These are phyloP conservation scores for Morella rubra DNA, from an alignment of 306 rosid genomes.

Conservation along the genomic window DNA sequence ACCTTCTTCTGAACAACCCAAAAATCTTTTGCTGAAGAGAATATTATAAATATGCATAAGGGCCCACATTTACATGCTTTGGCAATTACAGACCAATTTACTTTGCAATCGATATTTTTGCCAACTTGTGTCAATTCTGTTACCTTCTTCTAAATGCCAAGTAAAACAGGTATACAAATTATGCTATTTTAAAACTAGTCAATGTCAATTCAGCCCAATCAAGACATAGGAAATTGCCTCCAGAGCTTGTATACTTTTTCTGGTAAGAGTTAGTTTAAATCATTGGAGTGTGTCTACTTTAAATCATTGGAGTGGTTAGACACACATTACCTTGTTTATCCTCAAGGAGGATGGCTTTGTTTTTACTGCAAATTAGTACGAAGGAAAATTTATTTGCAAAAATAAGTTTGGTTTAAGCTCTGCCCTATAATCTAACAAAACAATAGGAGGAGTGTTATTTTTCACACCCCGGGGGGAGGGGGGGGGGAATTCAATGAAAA, in stretches of 20 bases:
- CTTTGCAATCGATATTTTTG: not conserved
- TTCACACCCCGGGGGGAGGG: too few relatives aligned
- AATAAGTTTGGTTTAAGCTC: not conserved
- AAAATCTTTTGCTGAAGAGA: conserved; percentile 71
- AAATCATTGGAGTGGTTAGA: not conserved
- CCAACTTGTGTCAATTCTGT: not conserved
- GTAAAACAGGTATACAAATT: conserved; percentile 2
- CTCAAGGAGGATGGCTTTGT: not conserved
- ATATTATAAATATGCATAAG: conserved; percentile 18
- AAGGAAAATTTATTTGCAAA: not conserved
- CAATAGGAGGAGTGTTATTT: too few relatives aligned
- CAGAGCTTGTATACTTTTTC: not conserved
- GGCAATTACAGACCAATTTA: conserved; percentile 17
- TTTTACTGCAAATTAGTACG: not conserved
- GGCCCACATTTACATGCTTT: conserved; percentile 1
- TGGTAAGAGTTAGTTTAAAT: not conserved
- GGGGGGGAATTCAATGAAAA: not conserved
- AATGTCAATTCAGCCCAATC: not conserved
- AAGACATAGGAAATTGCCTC: conserved; percentile 3
- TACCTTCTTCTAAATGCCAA: not conserved
- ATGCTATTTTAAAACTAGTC: not conserved
- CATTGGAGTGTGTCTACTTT: too few relatives aligned
- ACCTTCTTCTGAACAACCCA: conserved; percentile 71
- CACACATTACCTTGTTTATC: not conserved
- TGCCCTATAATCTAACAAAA: not conserved